Percentiles rank a stretch among this genome's conserved stretches.
phyloP scores from a whole-genome alignment of 345 rosid species.

The Fremontodendron californicum region DNA sequence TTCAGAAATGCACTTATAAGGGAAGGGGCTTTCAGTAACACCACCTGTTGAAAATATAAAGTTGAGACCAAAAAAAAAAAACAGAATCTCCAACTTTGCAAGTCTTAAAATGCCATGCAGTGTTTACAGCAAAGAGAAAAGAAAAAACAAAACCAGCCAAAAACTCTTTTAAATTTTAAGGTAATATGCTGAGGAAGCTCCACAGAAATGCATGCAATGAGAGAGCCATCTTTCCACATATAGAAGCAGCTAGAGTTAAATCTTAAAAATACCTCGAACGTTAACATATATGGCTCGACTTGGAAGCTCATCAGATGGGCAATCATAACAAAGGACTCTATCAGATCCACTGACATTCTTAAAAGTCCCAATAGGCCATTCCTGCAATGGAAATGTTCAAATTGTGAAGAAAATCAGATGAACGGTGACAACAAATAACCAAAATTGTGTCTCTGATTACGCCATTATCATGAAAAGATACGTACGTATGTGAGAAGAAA shows the following conservation, averaged over 20 bases:
- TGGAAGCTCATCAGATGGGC: conserved; percentile 71
- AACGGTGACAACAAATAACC: neutral
- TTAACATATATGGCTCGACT: conserved; percentile 57
- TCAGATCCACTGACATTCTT: conserved; percentile 82
- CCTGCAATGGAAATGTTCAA: conserved; percentile 45
- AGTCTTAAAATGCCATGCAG: neutral
- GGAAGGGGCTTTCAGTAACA: conserved; percentile 80
- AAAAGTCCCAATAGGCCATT: conserved; percentile 89
- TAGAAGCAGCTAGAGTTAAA: conserved; percentile 3
- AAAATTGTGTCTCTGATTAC: neutral
- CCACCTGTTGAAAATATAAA: conserved; percentile 51
- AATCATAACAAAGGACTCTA: conserved; percentile 53
- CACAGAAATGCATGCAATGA: neutral
- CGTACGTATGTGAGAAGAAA: neutral
- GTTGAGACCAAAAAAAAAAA: conserved; percentile 12
- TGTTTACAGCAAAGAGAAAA: neutral
- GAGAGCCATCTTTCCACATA: neutral
- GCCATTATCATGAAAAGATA: neutral
- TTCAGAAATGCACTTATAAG: conserved; percentile 74
- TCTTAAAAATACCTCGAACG: conserved; percentile 50
- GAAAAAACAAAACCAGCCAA: neutral
- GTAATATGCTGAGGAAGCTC: neutral
- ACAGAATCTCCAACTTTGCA: conserved; percentile 3
- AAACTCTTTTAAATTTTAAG: neutral
- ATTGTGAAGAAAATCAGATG: neutral